phyloP scores from a whole-genome alignment of 495 filamentous ascomycete genomes.

The Acidiella bohemica region DNA sequence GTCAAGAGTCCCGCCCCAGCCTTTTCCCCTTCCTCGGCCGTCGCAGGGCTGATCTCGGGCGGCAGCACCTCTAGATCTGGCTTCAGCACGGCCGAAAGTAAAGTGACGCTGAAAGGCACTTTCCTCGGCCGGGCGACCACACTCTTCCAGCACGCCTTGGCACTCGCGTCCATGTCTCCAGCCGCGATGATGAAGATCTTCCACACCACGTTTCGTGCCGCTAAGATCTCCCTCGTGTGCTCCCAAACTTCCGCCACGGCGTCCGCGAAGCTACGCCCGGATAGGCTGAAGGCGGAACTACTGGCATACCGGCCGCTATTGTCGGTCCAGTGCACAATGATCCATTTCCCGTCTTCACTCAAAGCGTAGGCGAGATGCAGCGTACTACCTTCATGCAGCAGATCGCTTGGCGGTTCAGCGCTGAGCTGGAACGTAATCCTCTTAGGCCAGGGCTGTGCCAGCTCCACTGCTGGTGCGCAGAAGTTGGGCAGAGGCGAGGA shows the following conservation, averaged over 20 bases:
- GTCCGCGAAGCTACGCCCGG: slow-evolving; percentile 38
- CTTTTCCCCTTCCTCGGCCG: not conserved
- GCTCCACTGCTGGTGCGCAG: slow-evolving; percentile 57
- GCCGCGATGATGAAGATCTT: slow-evolving; percentile 51
- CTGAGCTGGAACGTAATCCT: slow-evolving; percentile 67
- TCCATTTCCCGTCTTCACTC: slow-evolving; percentile 72
- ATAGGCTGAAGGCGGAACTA: slow-evolving; percentile 62
- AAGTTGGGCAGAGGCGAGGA: slow-evolving; percentile 26
- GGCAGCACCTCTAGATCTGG: slow-evolving; percentile 7
- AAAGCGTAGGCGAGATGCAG: slow-evolving; percentile 80
- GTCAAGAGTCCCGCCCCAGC: slow-evolving; percentile 9
- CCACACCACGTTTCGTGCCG: slow-evolving; percentile 60
- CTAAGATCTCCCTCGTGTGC: slow-evolving; percentile 64
- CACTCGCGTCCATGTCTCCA: not conserved
- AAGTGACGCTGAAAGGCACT: slow-evolving; percentile 9
- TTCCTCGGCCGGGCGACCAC: slow-evolving; percentile 4
- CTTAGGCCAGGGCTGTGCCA: slow-evolving; percentile 59
- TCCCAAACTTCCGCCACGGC: slow-evolving; percentile 73
- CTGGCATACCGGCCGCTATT: slow-evolving; percentile 63
- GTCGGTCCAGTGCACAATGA: slow-evolving; percentile 87
- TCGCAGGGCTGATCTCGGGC: not conserved
- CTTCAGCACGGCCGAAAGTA: slow-evolving; percentile 6
- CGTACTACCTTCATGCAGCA: slow-evolving; percentile 69
- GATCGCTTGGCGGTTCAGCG: slow-evolving; percentile 49
- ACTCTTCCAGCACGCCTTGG: slow-evolving; percentile 10